phyloP scores from a whole-genome alignment of 495 filamentous ascomycete species.

The Chaetomidium leptoderma region DNA sequence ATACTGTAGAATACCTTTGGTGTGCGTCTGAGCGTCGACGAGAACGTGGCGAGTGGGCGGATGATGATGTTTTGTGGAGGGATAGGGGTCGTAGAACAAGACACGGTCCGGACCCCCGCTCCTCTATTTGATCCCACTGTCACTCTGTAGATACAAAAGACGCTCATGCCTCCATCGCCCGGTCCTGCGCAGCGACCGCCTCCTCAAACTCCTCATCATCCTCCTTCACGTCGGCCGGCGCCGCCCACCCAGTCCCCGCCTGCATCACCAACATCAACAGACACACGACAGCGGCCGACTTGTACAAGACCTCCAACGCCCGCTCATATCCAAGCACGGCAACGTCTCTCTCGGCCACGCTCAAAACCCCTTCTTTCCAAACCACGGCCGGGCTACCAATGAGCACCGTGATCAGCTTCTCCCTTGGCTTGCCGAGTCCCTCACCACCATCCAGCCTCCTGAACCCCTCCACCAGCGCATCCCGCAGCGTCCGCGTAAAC shows the following conservation, averaged over 20 bases:
- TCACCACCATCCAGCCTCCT: slow-evolving; percentile 31
- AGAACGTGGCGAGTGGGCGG: too few species aligned
- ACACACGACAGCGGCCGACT: slow-evolving; percentile 52
- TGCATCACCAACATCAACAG: slow-evolving; percentile 55
- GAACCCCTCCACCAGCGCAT: slow-evolving; percentile 55
- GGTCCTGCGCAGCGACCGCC: slow-evolving; percentile 25
- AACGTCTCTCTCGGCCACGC: slow-evolving; percentile 51
- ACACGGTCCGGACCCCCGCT: too few species aligned
- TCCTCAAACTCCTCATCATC: slow-evolving; percentile 33
- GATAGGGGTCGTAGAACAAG: too few species aligned
- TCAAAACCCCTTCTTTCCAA: slow-evolving; percentile 39
- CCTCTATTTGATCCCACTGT: too few species aligned
- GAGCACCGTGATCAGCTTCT: slow-evolving; percentile 57
- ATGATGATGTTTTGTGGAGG: too few species aligned
- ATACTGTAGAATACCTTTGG: too few species aligned
- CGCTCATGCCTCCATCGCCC: slow-evolving; percentile 27
- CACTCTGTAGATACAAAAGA: neutral
- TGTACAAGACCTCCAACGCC: slow-evolving; percentile 55
- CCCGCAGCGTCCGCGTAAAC: slow-evolving; percentile 59
- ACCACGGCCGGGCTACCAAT: slow-evolving; percentile 67
- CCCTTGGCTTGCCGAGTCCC: slow-evolving; percentile 37
- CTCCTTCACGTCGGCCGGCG: slow-evolving; percentile 22
- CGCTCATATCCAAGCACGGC: slow-evolving; percentile 60
- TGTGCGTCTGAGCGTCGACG: too few species aligned
- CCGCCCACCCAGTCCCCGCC: slow-evolving; percentile 64